Conservation (phyloP, 2,329 filamentous ascomycete genomes). For the Arthrobotrys sphaeroides region DNA sequence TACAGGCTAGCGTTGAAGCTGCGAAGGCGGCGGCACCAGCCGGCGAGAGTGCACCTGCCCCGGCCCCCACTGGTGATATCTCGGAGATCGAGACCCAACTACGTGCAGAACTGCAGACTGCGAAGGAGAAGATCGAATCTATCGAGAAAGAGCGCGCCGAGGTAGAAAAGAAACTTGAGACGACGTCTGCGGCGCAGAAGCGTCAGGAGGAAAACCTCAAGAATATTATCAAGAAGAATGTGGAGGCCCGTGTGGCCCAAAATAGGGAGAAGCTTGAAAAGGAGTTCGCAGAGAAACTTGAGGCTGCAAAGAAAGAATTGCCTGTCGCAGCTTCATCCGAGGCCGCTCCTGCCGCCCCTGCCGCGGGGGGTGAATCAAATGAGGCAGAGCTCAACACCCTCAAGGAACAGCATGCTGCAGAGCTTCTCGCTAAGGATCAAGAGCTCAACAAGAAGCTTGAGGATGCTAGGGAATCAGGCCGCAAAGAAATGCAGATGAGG, state of each 20-base stretch:
- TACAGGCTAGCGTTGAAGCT: slow-evolving; percentile 38
- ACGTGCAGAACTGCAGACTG: slow-evolving; percentile 30
- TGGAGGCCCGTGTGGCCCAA: slow-evolving; percentile 66
- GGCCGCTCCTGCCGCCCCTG: not conserved
- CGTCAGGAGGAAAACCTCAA: slow-evolving; percentile 48
- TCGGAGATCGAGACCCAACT: slow-evolving; percentile 39
- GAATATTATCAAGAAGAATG: slow-evolving; percentile 51
- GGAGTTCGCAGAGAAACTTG: slow-evolving; percentile 71
- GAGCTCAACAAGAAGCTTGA: slow-evolving; percentile 55
- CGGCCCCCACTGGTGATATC: slow-evolving; percentile 11
- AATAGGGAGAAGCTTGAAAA: slow-evolving; percentile 67
- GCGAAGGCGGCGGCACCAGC: slow-evolving; percentile 30
- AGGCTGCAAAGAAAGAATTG: slow-evolving; percentile 69
- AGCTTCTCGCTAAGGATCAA: slow-evolving; percentile 31
- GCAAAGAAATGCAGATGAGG: slow-evolving; percentile 57
- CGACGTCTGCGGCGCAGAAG: slow-evolving; percentile 39
- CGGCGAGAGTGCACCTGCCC: not conserved
- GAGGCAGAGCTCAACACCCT: slow-evolving; percentile 55
- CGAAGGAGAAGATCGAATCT: slow-evolving; percentile 30
- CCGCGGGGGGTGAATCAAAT: slow-evolving; percentile 35
- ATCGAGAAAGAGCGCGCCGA: slow-evolving; percentile 41
- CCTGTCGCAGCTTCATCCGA: slow-evolving; percentile 63
- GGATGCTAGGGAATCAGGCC: slow-evolving; percentile 57
- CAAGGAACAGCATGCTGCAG: slow-evolving; percentile 48
- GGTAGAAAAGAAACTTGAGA: slow-evolving; percentile 55